Base-by-base conservation (phyloP, 2,329 filamentous ascomycete species). In the Aspergillus fumigatiaffinis region DNA sequence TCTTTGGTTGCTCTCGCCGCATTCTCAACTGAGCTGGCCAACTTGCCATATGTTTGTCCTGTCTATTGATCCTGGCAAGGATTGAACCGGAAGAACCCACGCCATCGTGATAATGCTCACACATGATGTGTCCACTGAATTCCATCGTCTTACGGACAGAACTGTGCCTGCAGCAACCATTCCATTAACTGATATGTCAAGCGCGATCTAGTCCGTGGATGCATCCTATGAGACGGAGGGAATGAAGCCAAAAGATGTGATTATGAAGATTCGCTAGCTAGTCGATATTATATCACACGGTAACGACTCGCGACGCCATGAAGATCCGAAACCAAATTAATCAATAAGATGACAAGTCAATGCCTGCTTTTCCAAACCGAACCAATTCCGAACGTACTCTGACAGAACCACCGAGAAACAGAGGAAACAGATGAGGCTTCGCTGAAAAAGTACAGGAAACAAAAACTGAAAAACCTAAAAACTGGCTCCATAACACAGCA, bases 321-420 rank as follows among this genome's bases (percentile, higher is more conserved):
- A 47, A 26, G 21, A 26, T 26, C n/a, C 44, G 20, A 20, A 23
- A 47, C 21, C 44, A 44, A 44, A 10, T 47, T 1, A 47, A 20
- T 23, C 3, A 23, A 47, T 23, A 10, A 26, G 23, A 47, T 12
- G 23, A 14, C 10, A 14, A 14, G 4, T 12, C 17, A 41, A 53
- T 35, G 35, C 28, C 28, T 41, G 53, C 48, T 55, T 55, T 55
- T 51, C 53, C 53, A 35, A 51, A n/a, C 48, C 53, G n/a, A 55
- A 53, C 42, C 47, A 46, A 23, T 46, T 10, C 42, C 8, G 2
- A 14, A 46, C 20, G 20, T 46, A 46, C 21, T 46, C 42, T 20
- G 21, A 26, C 21, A 23, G 21, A 47, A 47, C 14, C 12, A 38
- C 14, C 32, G 14, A 23, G 7, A 26, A 14, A 26, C 3, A 26